phyloP scores from a whole-genome alignment of 2,329 filamentous ascomycete genomes.

The Fusarium sp. region DNA sequence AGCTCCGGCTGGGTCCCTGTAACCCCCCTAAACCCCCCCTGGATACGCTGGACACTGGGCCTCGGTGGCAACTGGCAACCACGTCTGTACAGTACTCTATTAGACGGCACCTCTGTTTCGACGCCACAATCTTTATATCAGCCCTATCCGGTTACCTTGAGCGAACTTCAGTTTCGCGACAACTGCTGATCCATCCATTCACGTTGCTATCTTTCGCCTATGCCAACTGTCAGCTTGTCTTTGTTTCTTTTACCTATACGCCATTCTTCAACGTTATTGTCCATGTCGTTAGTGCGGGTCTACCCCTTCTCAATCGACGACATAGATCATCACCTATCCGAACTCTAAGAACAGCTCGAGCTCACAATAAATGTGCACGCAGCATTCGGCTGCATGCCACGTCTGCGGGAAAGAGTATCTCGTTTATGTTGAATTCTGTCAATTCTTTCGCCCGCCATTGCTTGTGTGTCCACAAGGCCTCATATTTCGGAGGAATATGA shows the following conservation, averaged over 20 bases:
- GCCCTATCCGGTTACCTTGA: conserved; percentile 42
- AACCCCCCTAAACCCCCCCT: conserved; percentile 31
- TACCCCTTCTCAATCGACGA: conserved; percentile 27
- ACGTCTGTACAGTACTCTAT: conserved; percentile 16
- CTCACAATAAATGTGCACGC: conserved; percentile 69
- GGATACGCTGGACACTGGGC: conserved; percentile 27
- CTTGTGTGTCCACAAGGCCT: conserved; percentile 61
- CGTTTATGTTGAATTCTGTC: conserved; percentile 69
- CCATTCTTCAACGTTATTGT: conserved; percentile 27
- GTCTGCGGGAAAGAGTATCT: conserved; percentile 71
- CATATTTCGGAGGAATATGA: conserved; percentile 55
- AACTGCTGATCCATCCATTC: conserved; percentile 3
- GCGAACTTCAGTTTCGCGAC: conserved; percentile 16
- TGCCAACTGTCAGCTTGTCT: conserved; percentile 15
- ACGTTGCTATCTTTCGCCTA: conserved; percentile 10
- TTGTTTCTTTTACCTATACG: conserved; percentile 9
- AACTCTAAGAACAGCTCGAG: conserved; percentile 36
- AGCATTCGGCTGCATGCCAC: conserved; percentile 68
- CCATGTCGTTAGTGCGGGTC: conserved; percentile 44
- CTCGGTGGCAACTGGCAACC: conserved; percentile 47
- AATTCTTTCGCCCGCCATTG: conserved; percentile 62
- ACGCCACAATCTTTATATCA: conserved; percentile 48
- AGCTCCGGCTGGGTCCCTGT: conserved; percentile 39
- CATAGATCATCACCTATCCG: conserved; percentile 28
- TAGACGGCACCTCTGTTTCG: conserved; percentile 19